Base-by-base conservation (phyloP, 1,284 basidiomycete genomes). In the Kwoniella shivajii region DNA sequence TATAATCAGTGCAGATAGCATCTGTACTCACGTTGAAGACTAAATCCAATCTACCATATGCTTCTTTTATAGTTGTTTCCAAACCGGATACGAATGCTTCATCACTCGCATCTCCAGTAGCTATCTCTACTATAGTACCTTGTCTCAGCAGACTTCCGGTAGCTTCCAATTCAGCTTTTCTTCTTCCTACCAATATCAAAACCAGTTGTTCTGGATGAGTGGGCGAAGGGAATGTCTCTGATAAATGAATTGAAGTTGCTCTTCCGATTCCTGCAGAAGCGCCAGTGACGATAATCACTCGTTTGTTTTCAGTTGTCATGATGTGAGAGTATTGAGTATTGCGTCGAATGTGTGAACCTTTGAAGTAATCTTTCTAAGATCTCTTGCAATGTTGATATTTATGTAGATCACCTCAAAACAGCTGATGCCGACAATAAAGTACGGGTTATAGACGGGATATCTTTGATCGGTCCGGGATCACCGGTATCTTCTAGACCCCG, bases 31-130 rank as follows among this genome's bases (percentile, higher is more conserved):
- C 89, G 71, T 92, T 91, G 79, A 91, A 92, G 16, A 84, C 67
- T n/a, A 90, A 66, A 69, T 92, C 89, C 22, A 91, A 68, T 2
- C 86, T 81, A 6, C 86, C 88, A 67, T 87, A 90, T 55, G 80
- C 79, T 24, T 80, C 73, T 43, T 84, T 72, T 1, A 85, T 81
- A 33, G 78, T 71, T 9, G 76, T 66, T 69, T 91, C 91, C 44
- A 90, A 76, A n/a, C 66, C 67, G 59, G 54, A 50, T 7, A 75
- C 71, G 39, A 72, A 71, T 29, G 57, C 64, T 24, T 75, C 71
- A 6, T 48, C 56, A 37, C 63, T 66, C 10, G 90, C 82, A 68
- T 90, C 86, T 1, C 88, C 89, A 0, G 80, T 67, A 16, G 87
- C 61, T 1, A 68, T 54, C 58, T 70, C 72, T 7, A 82, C 70